Percentiles rank a stretch among this genome's conserved stretches.
Conservation (phyloP, 2,329 filamentous ascomycete species). For the Lecanicillium sp. region DNA sequence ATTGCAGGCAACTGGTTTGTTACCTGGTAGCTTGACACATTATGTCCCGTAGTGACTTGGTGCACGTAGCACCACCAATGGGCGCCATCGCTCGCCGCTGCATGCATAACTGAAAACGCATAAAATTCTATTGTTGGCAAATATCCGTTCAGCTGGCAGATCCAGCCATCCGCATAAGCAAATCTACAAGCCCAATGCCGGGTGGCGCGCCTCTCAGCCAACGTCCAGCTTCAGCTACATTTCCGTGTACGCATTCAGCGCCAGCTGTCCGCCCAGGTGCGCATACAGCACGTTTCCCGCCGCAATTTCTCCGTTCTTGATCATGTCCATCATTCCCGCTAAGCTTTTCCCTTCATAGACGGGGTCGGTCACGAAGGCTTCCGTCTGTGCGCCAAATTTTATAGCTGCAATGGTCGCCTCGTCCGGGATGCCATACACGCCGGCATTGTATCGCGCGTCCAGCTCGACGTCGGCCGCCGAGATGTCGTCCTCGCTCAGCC, state of each 20-base stretch:
- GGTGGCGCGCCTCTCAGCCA: too few relatives aligned
- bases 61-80: too few relatives aligned
- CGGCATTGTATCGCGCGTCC: conserved; percentile 57
- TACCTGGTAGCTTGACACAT: too few relatives aligned
- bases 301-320: conserved; percentile 54
- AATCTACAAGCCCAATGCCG: too few relatives aligned
- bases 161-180: too few relatives aligned
- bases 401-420: conserved; percentile 61
- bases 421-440: conserved; percentile 62
- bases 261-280: conserved; percentile 64
- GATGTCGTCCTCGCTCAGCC: conserved; percentile 53
- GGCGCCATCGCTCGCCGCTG: too few relatives aligned
- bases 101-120: too few relatives aligned
- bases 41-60: too few relatives aligned
- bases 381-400: conserved; percentile 59
- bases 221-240: not conserved
- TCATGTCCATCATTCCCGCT: conserved; percentile 64
- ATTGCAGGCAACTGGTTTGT: too few relatives aligned
- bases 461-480: conserved; percentile 56
- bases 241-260: conserved; percentile 58
- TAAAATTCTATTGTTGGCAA: too few relatives aligned
- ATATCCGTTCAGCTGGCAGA: too few relatives aligned
- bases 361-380: conserved; percentile 69
- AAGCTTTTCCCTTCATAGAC: conserved; percentile 74
- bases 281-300: conserved; percentile 65